These are phyloP conservation scores for Cyberlindnera nakhonratchasimensis DNA, from an alignment of 805 yeast genomes.

Conservation along the genomic window DNA sequence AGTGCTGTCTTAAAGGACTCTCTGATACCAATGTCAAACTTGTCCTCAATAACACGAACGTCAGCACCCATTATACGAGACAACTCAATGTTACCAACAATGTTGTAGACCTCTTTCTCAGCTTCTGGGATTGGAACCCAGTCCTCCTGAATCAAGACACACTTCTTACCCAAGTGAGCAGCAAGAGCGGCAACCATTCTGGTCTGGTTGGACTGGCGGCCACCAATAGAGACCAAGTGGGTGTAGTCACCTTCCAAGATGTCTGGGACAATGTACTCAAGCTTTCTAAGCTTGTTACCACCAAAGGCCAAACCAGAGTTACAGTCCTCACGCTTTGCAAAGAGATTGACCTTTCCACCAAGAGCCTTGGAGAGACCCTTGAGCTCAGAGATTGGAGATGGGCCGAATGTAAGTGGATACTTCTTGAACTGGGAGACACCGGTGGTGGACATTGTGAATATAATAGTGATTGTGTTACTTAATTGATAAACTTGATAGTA, in stretches of 20 bases:
- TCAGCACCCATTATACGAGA: conserved; percentile 22
- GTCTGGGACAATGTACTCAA: conserved; percentile 21
- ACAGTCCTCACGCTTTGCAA: conserved; percentile 20
- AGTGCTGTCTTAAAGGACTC: conserved; percentile 17
- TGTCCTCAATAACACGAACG: conserved; percentile 20
- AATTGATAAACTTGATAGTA: too few relatives aligned
- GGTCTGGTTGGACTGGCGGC: conserved; percentile 20
- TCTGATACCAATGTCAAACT: conserved; percentile 20
- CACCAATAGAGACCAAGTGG: conserved; percentile 20
- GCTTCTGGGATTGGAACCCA: conserved; percentile 23
- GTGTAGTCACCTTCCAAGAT: conserved; percentile 20
- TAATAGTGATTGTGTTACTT: conserved; percentile 7
- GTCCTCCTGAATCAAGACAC: conserved; percentile 21
- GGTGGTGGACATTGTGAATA: too few relatives aligned
- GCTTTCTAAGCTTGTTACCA: conserved; percentile 21
- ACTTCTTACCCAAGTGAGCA: conserved; percentile 19
- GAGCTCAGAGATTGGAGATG: conserved; percentile 19
- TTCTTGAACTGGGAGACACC: conserved; percentile 14
- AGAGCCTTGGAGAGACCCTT: conserved; percentile 16
- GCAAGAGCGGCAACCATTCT: conserved; percentile 21
- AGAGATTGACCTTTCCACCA: conserved; percentile 20
- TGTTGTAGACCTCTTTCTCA: conserved; percentile 19
- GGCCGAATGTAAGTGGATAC: conserved; percentile 20
- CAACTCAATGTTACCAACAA: conserved; percentile 19
- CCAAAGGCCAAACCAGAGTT: conserved; percentile 20